Percentiles rank a stretch among this genome's conserved stretches.
Evolutionary conservation across 345 rosid genomes (phyloP).

Genomic region (Capsella bursapastoris): DNA sequence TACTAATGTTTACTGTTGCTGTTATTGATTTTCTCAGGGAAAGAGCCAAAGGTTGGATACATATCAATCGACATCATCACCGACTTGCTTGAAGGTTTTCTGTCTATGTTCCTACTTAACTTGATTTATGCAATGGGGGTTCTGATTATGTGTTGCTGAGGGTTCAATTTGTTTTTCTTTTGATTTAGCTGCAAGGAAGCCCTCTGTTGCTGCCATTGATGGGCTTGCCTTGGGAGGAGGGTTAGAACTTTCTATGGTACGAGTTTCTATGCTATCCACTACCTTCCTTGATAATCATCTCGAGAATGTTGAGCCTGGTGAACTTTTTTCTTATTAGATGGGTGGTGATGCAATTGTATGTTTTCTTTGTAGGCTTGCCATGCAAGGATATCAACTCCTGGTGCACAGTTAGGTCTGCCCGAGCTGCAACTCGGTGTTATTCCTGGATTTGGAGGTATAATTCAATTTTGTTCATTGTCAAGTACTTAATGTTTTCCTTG

Average conservation of each 20-base stretch:
- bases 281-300: conserved; percentile 12
- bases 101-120: neutral
- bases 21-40: conserved; percentile 50
- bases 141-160: conserved; percentile 26
- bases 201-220: conserved; percentile 97
- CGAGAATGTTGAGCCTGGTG: conserved; percentile 21
- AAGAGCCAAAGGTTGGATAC: conserved; percentile 64
- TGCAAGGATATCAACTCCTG: conserved; percentile 85
- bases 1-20: conserved; percentile 9
- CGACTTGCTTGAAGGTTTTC: conserved; percentile 77
- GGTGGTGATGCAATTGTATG: conserved; percentile 29
- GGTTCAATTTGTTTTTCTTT: conserved; percentile 32
- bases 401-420: conserved; percentile 81
- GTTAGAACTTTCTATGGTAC: conserved; percentile 93
- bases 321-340: neutral
- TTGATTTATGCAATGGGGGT: neutral
- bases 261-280: conserved; percentile 16
- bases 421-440: conserved; percentile 93
- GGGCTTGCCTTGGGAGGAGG: conserved; percentile 99
- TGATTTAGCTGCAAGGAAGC: conserved; percentile 78
- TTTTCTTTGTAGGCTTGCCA: conserved; percentile 69
- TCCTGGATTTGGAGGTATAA: conserved; percentile 97
- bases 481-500: conserved; percentile 2
- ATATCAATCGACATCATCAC: conserved; percentile 67
- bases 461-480: conserved; percentile 17